Conservation (phyloP, 345 rosid genomes). For the Moricandia arvensis region DNA sequence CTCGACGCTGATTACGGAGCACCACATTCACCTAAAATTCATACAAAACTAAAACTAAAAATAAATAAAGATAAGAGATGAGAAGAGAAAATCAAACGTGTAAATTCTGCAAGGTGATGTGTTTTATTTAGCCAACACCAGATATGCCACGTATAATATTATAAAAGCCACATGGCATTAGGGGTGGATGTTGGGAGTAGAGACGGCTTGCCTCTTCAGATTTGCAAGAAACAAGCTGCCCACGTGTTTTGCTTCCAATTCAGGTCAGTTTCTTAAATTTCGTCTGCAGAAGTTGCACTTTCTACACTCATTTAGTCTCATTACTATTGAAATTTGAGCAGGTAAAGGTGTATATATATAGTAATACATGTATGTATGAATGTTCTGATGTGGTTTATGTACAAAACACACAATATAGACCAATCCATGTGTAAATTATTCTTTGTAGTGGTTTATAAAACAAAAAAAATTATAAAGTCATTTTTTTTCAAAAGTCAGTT, state of each 20-base stretch:
- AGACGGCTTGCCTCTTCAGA: constrained; percentile 12
- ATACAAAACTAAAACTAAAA: background rate
- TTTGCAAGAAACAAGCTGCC: background rate
- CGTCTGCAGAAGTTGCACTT: background rate
- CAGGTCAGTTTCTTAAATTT: background rate
- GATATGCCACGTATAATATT: constrained; percentile 3
- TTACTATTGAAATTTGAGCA: background rate
- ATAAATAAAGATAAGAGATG: background rate
- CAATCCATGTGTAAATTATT: background rate
- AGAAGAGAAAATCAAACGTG: background rate
- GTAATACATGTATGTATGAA: background rate
- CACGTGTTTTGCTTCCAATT: background rate
- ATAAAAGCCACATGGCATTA: constrained; percentile 20
- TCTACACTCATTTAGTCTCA: background rate
- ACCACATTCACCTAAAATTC: background rate
- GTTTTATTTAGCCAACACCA: constrained; percentile 1
- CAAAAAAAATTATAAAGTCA: background rate
- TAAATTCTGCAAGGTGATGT: constrained; percentile 12
- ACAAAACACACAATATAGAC: background rate
- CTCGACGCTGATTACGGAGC: background rate
- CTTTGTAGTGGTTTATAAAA: background rate
- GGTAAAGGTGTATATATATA: background rate
- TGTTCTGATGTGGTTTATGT: background rate
- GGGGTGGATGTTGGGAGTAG: constrained; percentile 7
- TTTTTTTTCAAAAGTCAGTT: background rate